A percentile compares a stretch with the other conserved stretches of the same genome.
Conservation (phyloP, 768 basidiomycete genomes). For the Trametes gibbosa region DNA sequence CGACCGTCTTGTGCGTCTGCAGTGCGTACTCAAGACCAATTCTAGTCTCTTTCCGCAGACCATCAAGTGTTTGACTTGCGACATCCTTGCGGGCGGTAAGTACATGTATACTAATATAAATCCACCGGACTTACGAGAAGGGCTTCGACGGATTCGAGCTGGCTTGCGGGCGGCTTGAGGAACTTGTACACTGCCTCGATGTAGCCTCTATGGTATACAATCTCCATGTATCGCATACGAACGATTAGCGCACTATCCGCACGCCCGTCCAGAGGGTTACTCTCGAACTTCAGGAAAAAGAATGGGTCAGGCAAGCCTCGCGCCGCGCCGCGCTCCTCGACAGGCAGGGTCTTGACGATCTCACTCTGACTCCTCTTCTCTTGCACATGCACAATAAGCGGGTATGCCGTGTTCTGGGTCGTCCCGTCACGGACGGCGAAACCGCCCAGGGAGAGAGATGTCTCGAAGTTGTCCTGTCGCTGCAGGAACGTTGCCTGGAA, state of each 20-base stretch:
- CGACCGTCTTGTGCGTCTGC: slow-evolving; percentile 91
- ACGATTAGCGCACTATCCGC: slow-evolving; percentile 90
- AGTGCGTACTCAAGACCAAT: slow-evolving; percentile 93
- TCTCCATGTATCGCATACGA: slow-evolving; percentile 92
- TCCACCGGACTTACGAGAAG: slow-evolving; percentile 56
- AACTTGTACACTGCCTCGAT: slow-evolving; percentile 90
- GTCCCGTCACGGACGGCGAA: slow-evolving; percentile 94
- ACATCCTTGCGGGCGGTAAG: slow-evolving; percentile 54
- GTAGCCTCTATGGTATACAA: slow-evolving; percentile 93
- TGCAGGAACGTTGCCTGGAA: slow-evolving; percentile 85
- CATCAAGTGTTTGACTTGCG: slow-evolving; percentile 91
- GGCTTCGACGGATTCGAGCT: slow-evolving; percentile 93
- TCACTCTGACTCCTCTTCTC: slow-evolving; percentile 32
- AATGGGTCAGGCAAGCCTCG: slow-evolving; percentile 51
- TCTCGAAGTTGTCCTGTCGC: slow-evolving; percentile 84
- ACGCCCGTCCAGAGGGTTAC: slow-evolving; percentile 85
- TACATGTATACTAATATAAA: not conserved
- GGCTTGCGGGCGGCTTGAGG: slow-evolving; percentile 91
- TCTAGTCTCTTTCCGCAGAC: slow-evolving; percentile 88
- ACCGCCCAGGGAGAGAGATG: slow-evolving; percentile 78
- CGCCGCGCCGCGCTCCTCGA: slow-evolving; percentile 18
- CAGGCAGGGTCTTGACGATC: slow-evolving; percentile 15
- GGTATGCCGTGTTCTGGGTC: slow-evolving; percentile 71
- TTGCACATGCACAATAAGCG: slow-evolving; percentile 88
- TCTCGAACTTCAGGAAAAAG: slow-evolving; percentile 90